Percentiles rank a stretch among this genome's conserved stretches.
Conservation (phyloP, 768 basidiomycete species). For the Mycena haematopus region DNA sequence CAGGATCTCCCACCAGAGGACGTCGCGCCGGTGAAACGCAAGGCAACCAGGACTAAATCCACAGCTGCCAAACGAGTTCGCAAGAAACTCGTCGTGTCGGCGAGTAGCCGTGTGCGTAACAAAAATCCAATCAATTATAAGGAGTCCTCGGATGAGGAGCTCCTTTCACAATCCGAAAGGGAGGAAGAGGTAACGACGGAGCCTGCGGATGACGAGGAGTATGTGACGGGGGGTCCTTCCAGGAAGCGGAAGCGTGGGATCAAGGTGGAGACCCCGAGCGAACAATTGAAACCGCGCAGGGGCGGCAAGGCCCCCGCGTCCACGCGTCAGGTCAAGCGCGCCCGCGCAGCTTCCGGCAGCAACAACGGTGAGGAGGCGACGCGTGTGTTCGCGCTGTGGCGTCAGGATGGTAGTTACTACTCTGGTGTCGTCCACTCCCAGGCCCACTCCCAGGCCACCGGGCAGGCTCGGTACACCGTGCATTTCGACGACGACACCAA, state of each 20-base stretch:
- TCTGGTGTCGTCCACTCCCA: constrained; percentile 58
- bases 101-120: constrained; percentile 3
- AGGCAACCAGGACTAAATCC: constrained; percentile 3
- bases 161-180: constrained; percentile 14
- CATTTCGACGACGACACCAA: constrained; percentile 72
- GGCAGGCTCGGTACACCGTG: constrained; percentile 48
- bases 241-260: constrained; percentile 54
- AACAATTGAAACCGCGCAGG: constrained; percentile 27
- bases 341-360: constrained; percentile 42
- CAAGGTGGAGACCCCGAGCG: constrained; percentile 12
- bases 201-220: constrained; percentile 50
- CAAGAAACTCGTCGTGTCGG: constrained; percentile 11
- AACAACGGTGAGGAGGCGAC: constrained; percentile 43
- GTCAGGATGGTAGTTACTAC: constrained; percentile 63
- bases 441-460: constrained; percentile 38
- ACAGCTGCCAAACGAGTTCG: constrained; percentile 11
- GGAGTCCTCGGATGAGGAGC: constrained; percentile 37
- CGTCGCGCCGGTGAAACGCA: constrained; percentile 20
- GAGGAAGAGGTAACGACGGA: constrained; percentile 51
- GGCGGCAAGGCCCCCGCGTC: constrained; percentile 32
- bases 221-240: constrained; percentile 37
- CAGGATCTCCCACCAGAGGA: constrained; percentile 45
- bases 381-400: constrained; percentile 77
- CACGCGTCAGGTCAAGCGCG: constrained; percentile 44
- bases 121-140: constrained; percentile 33